Base-by-base conservation (phyloP, 768 basidiomycete genomes). In the Pisolithus microcarpus region DNA sequence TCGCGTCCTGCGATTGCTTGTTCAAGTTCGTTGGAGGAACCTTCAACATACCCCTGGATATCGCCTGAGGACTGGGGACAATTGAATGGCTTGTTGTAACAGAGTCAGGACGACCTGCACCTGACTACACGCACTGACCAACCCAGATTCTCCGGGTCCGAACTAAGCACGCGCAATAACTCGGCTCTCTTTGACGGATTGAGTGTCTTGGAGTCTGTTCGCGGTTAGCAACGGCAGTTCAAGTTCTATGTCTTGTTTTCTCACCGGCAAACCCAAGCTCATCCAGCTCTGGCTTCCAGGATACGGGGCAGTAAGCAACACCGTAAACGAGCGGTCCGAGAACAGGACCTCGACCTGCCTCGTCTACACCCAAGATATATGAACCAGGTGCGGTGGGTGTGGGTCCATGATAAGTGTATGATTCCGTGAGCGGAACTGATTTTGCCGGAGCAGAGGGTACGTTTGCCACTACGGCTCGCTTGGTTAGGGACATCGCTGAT, bases 321-420 rank as follows among this genome's bases (percentile, higher is more conserved):
- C 89, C 95, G 61, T 99, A 98, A 0, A 99, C 96, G 53, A 98
- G 79, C 0, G 96, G 96, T 1, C 94, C 95, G 0, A 99, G 73
- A 1, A 95, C 95, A 19, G 95, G 96, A 0, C 96, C 96, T 49
- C 96, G 77, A 0, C 96, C 96, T 0, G 96, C 96, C 65, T 99
- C 96, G 66, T 99, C 96, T n/a, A 99, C 93, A 21, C 96, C 96
- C 46, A 99, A 84, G 45, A 97, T 90, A 71, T 94, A 96, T 0
- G 87, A 86, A 0, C 90, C 90, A 1, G 66, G 51, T 1, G 81
- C 77, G 0, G 83, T 84, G 2, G 90, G 89, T 0, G 65, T 77
- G 1, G 81, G 75, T 0, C 87, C 87, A 63, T 90, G 86, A 61
- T 87, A 82, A 0, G 87, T 84, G 62, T 91, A 91, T 0, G 90